These are phyloP conservation scores for Paramecium tetraurelia DNA, from an alignment of 73 alveolate genomes.

Conservation along the genomic window DNA sequence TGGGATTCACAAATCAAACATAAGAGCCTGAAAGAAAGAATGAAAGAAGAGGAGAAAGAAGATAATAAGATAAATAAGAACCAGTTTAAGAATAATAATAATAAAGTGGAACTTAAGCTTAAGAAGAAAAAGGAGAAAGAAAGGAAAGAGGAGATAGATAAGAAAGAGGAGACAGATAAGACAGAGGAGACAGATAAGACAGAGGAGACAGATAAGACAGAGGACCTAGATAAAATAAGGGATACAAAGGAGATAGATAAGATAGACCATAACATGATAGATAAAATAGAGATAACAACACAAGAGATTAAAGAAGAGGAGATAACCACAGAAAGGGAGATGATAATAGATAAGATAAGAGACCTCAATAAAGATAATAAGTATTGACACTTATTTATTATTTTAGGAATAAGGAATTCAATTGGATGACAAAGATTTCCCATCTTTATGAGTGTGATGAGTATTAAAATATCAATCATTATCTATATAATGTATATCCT, in stretches of 20 bases:
- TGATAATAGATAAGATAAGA: not conserved
- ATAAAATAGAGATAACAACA: not conserved
- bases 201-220: not conserved
- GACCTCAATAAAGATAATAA: not conserved
- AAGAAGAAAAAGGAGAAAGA: not conserved
- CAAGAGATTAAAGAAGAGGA: not conserved
- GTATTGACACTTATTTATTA: not conserved
- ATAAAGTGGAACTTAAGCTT: not conserved
- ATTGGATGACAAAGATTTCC: slow-evolving; percentile 26
- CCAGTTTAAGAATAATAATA: not conserved
- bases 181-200: not conserved
- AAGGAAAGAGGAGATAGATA: not conserved
- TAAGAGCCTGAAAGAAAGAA: not conserved
- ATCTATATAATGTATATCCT: not conserved
- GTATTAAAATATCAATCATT: not conserved
- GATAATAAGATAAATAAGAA: not conserved
- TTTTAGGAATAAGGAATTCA: not conserved
- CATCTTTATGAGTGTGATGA: not conserved
- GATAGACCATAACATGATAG: not conserved
- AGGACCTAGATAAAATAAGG: not conserved
- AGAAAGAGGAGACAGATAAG: not conserved
- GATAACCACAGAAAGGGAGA: not conserved
- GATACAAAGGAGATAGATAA: not conserved
- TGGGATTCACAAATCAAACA: not conserved
- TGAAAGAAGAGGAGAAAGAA: not conserved